Evolutionary conservation across 768 basidiomycete species (phyloP).

Genomic region (Amyloporia xantha): DNA sequence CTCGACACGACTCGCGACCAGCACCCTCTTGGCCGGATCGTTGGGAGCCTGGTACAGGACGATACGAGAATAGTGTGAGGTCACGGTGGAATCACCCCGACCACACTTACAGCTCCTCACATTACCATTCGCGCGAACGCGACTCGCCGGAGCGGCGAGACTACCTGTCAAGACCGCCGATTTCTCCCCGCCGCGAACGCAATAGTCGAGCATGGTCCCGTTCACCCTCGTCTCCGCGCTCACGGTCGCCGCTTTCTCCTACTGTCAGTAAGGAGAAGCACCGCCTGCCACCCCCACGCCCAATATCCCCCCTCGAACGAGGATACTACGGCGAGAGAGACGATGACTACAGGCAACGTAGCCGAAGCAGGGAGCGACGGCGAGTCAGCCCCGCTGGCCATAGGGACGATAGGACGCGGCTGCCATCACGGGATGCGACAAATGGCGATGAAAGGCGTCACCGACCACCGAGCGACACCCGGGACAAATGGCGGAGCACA

Average conservation of each 20-base stretch:
- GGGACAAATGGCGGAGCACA: conserved; percentile 1
- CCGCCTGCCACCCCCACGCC: conserved; percentile 20
- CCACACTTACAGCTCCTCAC: not conserved
- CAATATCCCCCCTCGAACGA: conserved; percentile 3
- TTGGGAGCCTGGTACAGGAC: conserved; percentile 29
- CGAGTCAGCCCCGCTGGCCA: not conserved
- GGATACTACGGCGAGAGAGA: conserved; percentile 6
- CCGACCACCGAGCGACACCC: conserved; percentile 3
- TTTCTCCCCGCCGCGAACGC: conserved; percentile 1
- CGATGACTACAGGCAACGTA: not conserved
- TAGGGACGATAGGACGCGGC: not conserved
- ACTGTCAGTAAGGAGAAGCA: conserved; percentile 22
- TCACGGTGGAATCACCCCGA: not conserved
- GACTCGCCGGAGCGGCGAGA: not conserved
- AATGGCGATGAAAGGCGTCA: conserved; percentile 5
- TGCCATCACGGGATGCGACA: not conserved
- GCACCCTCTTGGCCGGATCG: conserved; percentile 24
- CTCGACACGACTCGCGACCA: conserved; percentile 10
- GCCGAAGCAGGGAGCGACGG: not conserved
- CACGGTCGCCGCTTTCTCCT: conserved; percentile 18
- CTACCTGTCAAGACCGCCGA: not conserved
- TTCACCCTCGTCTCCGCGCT: conserved; percentile 21
- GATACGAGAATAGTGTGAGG: conserved; percentile 7
- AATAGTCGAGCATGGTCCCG: conserved; percentile 6
- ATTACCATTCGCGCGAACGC: not conserved